Evolutionary conservation across 2,329 filamentous ascomycete species (phyloP).

Genomic region (Aspergillus sp.): DNA sequence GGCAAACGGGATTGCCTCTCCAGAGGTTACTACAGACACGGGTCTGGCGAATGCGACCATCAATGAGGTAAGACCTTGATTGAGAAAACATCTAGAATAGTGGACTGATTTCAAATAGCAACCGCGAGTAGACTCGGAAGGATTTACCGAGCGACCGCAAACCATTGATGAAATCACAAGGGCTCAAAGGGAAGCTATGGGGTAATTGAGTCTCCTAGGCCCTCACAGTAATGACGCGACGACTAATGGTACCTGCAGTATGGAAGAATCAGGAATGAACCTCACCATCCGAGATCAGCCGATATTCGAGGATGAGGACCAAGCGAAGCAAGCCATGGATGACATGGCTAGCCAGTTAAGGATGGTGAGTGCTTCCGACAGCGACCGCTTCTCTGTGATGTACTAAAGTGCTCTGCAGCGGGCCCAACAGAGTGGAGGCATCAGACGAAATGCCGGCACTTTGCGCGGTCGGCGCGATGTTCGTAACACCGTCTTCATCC

Average conservation of each 20-base stretch:
- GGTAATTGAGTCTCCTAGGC: constrained; percentile 24
- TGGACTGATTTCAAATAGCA: constrained; percentile 16
- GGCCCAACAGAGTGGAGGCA: constrained; percentile 49
- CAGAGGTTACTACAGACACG: constrained; percentile 16
- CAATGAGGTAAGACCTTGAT: constrained; percentile 21
- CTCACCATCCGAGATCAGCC: constrained; percentile 50
- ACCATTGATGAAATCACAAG: constrained; percentile 46
- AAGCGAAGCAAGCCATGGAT: constrained; percentile 49
- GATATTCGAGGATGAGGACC: constrained; percentile 50
- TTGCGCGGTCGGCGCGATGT: constrained; percentile 86
- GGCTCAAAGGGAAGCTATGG: constrained; percentile 45
- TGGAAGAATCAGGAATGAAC: constrained; percentile 46
- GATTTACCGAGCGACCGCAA: constrained; percentile 40
- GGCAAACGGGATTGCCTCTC: constrained; percentile 28
- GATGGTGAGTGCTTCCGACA: constrained; percentile 32
- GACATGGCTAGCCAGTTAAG: constrained; percentile 51
- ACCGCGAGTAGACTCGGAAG: constrained; percentile 40
- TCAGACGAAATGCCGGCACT: constrained; percentile 71
- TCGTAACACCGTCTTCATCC: constrained; percentile 84
- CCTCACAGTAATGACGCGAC: neutral
- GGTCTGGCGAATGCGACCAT: constrained; percentile 23
- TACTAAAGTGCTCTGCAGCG: constrained; percentile 33
- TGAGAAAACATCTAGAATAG: neutral
- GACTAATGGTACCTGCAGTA: constrained; percentile 26
- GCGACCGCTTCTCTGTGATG: neutral